Evolutionary conservation across 2,329 filamentous ascomycete species (phyloP).

Genomic region (Botrytis fragariae): DNA sequence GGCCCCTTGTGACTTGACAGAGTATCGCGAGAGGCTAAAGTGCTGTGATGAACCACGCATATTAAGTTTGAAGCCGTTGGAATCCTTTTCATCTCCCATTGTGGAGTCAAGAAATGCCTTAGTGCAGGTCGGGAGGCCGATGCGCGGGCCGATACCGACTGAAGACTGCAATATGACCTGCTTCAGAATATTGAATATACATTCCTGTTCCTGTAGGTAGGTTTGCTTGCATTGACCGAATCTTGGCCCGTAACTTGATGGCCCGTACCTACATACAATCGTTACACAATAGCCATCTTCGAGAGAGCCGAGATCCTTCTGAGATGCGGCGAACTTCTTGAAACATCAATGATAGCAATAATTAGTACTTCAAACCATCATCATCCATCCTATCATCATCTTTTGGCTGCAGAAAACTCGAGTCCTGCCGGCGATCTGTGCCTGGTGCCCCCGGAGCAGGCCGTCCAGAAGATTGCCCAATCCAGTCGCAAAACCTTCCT

Average conservation of each 20-base stretch:
- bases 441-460: neutral
- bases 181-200: neutral
- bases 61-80: conserved; percentile 20
- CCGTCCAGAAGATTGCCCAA: conserved; percentile 2
- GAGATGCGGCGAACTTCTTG: neutral
- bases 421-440: neutral
- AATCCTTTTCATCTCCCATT: conserved; percentile 18
- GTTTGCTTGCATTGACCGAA: conserved; percentile 9
- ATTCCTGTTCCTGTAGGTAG: conserved; percentile 9
- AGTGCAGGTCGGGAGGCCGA: conserved; percentile 17
- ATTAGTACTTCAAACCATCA: neutral
- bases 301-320: conserved; percentile 8
- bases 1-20: conserved; percentile 18
- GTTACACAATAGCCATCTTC: conserved; percentile 7
- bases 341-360: neutral
- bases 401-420: neutral
- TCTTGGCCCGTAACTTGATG: neutral
- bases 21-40: conserved; percentile 9
- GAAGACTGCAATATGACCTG: conserved; percentile 12
- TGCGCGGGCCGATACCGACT: conserved; percentile 17
- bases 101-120: conserved; percentile 18
- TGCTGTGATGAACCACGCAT: conserved; percentile 21
- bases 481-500: neutral
- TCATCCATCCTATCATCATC: neutral
- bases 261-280: conserved; percentile 1